Conservation (phyloP, 2,329 filamentous ascomycete species). For the Cladosporium sp. region DNA sequence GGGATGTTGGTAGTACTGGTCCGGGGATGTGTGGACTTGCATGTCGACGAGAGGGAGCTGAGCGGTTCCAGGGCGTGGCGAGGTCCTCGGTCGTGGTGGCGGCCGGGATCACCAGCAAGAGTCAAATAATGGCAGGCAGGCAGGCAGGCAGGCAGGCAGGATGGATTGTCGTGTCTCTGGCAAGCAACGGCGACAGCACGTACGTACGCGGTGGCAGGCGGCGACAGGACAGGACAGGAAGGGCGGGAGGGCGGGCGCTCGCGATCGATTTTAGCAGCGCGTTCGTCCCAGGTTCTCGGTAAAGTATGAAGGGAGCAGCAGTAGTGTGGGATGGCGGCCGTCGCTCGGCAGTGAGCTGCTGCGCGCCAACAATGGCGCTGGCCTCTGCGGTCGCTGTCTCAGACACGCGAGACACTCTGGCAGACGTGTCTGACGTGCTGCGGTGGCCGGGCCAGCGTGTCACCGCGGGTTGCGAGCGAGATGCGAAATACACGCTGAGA, state of each 20-base stretch:
- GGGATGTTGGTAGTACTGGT: slow-evolving; percentile 10
- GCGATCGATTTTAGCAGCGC: slow-evolving; percentile 5
- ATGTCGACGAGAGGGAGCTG: neutral
- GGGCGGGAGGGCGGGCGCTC: neutral
- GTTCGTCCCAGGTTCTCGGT: slow-evolving; percentile 12
- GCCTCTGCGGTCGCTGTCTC: neutral
- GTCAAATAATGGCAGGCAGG: neutral
- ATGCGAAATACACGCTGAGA: too few species aligned
- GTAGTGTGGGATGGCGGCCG: neutral
- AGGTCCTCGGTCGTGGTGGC: neutral
- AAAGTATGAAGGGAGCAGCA: slow-evolving; percentile 3
- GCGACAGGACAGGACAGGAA: neutral
- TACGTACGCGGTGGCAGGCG: neutral
- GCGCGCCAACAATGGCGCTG: slow-evolving; percentile 8
- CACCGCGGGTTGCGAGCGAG: neutral
- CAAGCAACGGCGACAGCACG: neutral
- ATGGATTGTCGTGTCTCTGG: neutral
- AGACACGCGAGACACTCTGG: neutral
- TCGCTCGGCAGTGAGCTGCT: slow-evolving; percentile 2
- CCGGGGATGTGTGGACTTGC: slow-evolving; percentile 9
- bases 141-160: neutral
- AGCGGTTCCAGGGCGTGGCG: neutral
- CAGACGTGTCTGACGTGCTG: neutral
- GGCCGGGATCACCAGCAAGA: neutral
- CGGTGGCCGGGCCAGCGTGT: neutral